Conservation (phyloP, 2,329 filamentous ascomycete genomes). For the Hansfordia pulvinata region DNA sequence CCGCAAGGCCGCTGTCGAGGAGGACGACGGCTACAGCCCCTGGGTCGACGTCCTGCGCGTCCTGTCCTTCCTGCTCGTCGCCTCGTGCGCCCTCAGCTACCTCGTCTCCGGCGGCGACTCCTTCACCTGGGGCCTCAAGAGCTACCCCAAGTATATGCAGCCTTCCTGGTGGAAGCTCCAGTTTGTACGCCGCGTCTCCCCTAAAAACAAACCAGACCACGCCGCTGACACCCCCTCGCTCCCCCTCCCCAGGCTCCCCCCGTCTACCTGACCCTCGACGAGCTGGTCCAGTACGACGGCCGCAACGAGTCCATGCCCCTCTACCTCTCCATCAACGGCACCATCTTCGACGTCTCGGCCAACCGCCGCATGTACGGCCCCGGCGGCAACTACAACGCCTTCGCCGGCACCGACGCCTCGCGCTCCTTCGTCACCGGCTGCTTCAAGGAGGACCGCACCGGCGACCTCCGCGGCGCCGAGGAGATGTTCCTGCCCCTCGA, state of each 20-base stretch:
- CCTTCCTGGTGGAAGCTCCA: neutral
- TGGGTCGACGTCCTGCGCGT: constrained; percentile 58
- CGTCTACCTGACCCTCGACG: constrained; percentile 55
- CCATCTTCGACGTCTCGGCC: constrained; percentile 70
- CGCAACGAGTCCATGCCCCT: constrained; percentile 61
- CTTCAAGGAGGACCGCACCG: constrained; percentile 71
- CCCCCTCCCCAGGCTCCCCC: constrained; percentile 42
- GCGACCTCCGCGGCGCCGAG: constrained; percentile 79
- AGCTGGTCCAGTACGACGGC: constrained; percentile 70
- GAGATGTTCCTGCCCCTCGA: constrained; percentile 64
- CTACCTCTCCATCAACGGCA: constrained; percentile 82
- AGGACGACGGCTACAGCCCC: constrained; percentile 42
- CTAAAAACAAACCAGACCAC: neutral
- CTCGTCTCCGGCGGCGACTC: constrained; percentile 59
- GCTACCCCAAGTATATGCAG: constrained; percentile 49
- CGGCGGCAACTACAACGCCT: constrained; percentile 75
- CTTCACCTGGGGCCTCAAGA: constrained; percentile 50
- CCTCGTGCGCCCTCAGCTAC: constrained; percentile 61
- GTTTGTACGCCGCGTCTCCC: neutral
- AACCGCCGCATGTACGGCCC: constrained; percentile 63
- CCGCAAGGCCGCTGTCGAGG: constrained; percentile 18
- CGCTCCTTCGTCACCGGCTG: constrained; percentile 88
- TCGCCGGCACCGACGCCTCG: constrained; percentile 75
- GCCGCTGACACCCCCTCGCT: constrained; percentile 5
- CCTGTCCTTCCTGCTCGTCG: constrained; percentile 49